Evolutionary conservation across 129 eudicot genomes (phyloP).

Genomic region (Solidago caesia): DNA sequence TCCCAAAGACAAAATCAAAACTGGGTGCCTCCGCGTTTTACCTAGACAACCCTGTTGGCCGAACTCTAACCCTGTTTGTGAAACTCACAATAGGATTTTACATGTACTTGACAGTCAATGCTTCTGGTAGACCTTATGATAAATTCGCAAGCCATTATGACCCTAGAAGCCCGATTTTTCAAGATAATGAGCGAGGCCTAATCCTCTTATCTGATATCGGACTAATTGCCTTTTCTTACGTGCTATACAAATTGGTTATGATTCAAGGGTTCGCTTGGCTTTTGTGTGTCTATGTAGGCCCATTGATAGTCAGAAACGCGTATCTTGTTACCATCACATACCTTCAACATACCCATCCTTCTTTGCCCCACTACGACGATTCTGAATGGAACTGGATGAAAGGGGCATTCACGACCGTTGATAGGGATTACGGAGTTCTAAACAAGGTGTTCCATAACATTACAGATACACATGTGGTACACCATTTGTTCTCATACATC

Average conservation of each 20-base stretch:
- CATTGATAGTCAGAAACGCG: slow-evolving; percentile 39
- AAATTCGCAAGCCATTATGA: slow-evolving; percentile 40
- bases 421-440: slow-evolving; percentile 37
- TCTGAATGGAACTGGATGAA: slow-evolving; percentile 42
- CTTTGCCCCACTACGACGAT: slow-evolving; percentile 38
- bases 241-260: slow-evolving; percentile 28
- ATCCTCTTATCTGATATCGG: slow-evolving; percentile 38
- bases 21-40: slow-evolving; percentile 17
- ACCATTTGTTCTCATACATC: slow-evolving; percentile 41
- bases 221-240: slow-evolving; percentile 24
- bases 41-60: slow-evolving; percentile 34
- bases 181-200: slow-evolving; percentile 26
- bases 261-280: slow-evolving; percentile 30
- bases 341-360: slow-evolving; percentile 37
- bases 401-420: slow-evolving; percentile 37
- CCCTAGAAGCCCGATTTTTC: slow-evolving; percentile 35
- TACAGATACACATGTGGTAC: slow-evolving; percentile 40
- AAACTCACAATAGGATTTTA: slow-evolving; percentile 39
- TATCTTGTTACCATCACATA: slow-evolving; percentile 35
- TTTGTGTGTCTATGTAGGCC: slow-evolving; percentile 33
- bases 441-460: slow-evolving; percentile 42
- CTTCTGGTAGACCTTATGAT: slow-evolving; percentile 39
- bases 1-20: slow-evolving; percentile 22
- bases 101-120: slow-evolving; percentile 31
- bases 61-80: slow-evolving; percentile 30